phyloP scores from a whole-genome alignment of 2,329 filamentous ascomycete genomes.

The Sporothrix dimorphospora region DNA sequence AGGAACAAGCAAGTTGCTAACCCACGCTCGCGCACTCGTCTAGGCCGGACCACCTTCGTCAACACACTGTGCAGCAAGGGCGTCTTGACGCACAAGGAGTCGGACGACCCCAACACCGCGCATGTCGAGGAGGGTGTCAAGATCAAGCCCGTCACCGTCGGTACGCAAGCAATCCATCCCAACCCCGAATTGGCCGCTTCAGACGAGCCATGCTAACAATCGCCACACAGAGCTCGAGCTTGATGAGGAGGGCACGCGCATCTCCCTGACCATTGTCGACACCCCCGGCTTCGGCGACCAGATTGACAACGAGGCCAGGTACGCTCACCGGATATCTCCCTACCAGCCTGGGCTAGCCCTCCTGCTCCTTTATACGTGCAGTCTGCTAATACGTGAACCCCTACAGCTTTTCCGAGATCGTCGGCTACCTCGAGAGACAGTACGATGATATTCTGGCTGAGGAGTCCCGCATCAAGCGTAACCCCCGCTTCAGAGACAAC shows the following conservation, averaged over 20 bases:
- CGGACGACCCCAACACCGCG: conserved; percentile 84
- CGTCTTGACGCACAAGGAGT: conserved; percentile 88
- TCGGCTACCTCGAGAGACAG: conserved; percentile 97
- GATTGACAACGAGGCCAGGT: conserved; percentile 99
- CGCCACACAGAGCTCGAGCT: conserved; percentile 75
- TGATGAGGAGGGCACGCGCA: conserved; percentile 97
- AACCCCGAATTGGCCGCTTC: not conserved
- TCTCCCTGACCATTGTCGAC: conserved; percentile 97
- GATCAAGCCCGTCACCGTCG: conserved; percentile 98
- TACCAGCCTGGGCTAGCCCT: not conserved
- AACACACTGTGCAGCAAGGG: conserved; percentile 98
- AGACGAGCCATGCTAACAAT: conserved; percentile 39
- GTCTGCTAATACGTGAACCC: not conserved
- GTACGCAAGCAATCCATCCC: conserved; percentile 49
- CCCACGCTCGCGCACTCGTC: not conserved
- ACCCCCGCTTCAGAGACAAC: conserved; percentile 98
- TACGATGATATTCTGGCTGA: conserved; percentile 99
- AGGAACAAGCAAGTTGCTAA: not conserved
- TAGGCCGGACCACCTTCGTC: conserved; percentile 97
- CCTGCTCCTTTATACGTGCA: no score
- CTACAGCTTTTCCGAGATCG: conserved; percentile 89
- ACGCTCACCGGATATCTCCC: conserved; percentile 38
- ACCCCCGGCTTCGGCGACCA: conserved; percentile 98
- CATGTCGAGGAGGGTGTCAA: conserved; percentile 96
- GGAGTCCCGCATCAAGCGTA: conserved; percentile 99